Conservation (phyloP, 2,329 filamentous ascomycete species). For the Rasamsonia emersonii region DNA sequence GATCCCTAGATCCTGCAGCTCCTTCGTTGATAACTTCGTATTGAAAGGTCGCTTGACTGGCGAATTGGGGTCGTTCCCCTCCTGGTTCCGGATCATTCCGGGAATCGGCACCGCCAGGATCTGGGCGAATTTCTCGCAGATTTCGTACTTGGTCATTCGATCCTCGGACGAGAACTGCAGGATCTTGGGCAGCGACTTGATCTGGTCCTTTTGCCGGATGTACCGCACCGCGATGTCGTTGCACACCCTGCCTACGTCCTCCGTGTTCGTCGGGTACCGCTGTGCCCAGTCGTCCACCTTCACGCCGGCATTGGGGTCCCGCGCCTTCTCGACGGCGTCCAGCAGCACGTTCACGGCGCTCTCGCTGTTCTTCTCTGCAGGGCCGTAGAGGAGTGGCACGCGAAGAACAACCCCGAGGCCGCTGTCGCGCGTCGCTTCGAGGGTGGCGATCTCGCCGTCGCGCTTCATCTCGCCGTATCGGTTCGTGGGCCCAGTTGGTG, state of each 20-base stretch:
- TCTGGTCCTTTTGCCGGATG: conserved; percentile 41
- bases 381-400: conserved; percentile 77
- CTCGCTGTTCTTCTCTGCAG: conserved; percentile 61
- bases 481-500: conserved; percentile 62
- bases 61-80: conserved; percentile 63
- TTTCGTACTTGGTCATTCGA: conserved; percentile 80
- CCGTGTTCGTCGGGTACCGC: conserved; percentile 80
- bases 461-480: conserved; percentile 68
- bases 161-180: conserved; percentile 86
- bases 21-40: conserved; percentile 73
- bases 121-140: conserved; percentile 67
- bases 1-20: conserved; percentile 64
- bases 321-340: conserved; percentile 65
- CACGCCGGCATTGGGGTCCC: conserved; percentile 52
- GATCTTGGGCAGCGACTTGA: conserved; percentile 53
- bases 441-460: conserved; percentile 61
- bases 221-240: conserved; percentile 66
- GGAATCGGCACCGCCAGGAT: conserved; percentile 67
- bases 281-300: conserved; percentile 82
- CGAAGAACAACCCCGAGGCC: conserved; percentile 62
- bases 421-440: conserved; percentile 49
- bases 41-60: conserved; percentile 75
- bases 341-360: conserved; percentile 78
- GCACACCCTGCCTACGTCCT: conserved; percentile 74
- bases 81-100: conserved; percentile 56